Conservation (phyloP, 345 rosid genomes). For the Raphanus raphanistrum region DNA sequence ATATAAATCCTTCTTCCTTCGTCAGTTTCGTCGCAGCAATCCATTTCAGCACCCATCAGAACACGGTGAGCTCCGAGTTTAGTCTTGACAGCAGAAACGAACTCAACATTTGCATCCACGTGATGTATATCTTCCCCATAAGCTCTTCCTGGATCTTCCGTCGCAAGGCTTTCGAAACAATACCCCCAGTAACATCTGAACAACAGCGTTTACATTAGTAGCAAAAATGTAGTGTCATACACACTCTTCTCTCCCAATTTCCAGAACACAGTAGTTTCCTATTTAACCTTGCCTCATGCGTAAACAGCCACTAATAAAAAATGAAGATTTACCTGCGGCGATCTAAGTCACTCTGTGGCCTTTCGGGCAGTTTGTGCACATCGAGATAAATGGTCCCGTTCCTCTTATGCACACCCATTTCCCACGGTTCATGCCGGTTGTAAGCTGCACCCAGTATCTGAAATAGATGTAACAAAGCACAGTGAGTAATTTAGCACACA, state of each 20-base stretch:
- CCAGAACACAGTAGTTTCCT: neutral
- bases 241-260: neutral
- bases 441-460: conserved; percentile 92
- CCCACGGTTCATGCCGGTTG: conserved; percentile 86
- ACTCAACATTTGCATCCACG: conserved; percentile 83
- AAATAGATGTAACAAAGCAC: conserved; percentile 13
- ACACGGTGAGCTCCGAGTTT: conserved; percentile 97
- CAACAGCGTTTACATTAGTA: neutral
- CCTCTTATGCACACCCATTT: conserved; percentile 99
- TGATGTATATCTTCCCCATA: conserved; percentile 82
- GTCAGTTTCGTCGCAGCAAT: conserved; percentile 82
- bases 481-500: neutral
- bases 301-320: no score
- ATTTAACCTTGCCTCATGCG: neutral
- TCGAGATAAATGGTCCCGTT: conserved; percentile 91
- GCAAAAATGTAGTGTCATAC: neutral
- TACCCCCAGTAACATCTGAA: conserved; percentile 96
- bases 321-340: conserved; percentile 64
- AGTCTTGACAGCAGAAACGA: conserved; percentile 81
- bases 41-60: conserved; percentile 98
- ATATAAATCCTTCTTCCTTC: conserved; percentile 88
- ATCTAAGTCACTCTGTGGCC: conserved; percentile 80
- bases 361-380: conserved; percentile 90
- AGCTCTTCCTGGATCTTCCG: conserved; percentile 82
- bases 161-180: conserved; percentile 91